These are phyloP conservation scores for Pleodorina starrii DNA, from an alignment of 139 green algal genomes.

Conservation along the genomic window DNA sequence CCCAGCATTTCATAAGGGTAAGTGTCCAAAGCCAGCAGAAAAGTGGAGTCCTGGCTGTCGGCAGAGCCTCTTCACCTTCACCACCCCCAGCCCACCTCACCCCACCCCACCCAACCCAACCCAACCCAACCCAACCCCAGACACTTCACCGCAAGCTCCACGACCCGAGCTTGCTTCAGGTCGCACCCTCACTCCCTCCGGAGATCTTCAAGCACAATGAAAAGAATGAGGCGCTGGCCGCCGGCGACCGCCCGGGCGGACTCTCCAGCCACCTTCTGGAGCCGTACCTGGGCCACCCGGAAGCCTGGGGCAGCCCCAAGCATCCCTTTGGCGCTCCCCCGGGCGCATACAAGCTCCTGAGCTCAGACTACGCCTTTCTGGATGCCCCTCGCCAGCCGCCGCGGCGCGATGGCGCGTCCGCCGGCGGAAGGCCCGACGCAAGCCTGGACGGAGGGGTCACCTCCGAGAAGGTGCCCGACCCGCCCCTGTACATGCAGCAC, in stretches of 20 bases:
- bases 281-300: background rate
- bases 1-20: conserved; percentile 40
- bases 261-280: background rate
- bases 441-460: background rate
- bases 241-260: background rate
- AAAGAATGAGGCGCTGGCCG: background rate
- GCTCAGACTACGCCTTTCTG: conserved; percentile 48
- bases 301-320: conserved; percentile 5
- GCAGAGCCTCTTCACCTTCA: background rate
- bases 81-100: background rate
- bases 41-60: background rate
- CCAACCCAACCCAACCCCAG: background rate
- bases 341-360: conserved; percentile 48
- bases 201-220: conserved; percentile 51
- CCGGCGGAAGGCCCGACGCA: background rate
- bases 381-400: background rate
- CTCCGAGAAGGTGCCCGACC: conserved; percentile 7
- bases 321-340: conserved; percentile 16
- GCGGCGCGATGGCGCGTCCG: background rate
- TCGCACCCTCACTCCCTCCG: conserved; percentile 1
- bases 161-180: conserved; percentile 46
- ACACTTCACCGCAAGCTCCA: conserved; percentile 43
- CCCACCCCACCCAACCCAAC: background rate
- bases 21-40: background rate
- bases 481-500: conserved; percentile 35